Evolutionary conservation across 495 filamentous ascomycete genomes (phyloP).

Genomic region (Hypoxylon perforatum): DNA sequence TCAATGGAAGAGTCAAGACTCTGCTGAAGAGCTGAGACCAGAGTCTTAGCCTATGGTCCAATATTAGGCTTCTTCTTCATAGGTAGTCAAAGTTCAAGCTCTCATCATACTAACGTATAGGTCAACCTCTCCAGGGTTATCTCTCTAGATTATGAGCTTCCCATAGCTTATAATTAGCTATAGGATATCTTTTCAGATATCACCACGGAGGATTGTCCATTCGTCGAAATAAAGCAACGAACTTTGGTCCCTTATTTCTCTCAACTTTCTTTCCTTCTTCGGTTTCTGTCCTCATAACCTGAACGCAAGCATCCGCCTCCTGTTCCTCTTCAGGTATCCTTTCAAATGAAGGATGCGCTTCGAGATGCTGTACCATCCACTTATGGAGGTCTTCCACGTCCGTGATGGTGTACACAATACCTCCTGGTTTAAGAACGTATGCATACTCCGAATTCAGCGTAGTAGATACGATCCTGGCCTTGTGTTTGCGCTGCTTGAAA

Average conservation of each 20-base stretch:
- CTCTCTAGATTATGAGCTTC: too few species aligned
- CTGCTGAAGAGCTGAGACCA: too few species aligned
- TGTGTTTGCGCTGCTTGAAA: slow-evolving; percentile 97
- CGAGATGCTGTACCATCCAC: slow-evolving; percentile 92
- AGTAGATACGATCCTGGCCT: slow-evolving; percentile 90
- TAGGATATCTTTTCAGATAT: not conserved
- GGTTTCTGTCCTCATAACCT: slow-evolving; percentile 84
- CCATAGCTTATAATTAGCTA: not conserved
- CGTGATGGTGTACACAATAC: slow-evolving; percentile 93
- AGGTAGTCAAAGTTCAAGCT: too few species aligned
- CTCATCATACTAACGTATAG: too few species aligned
- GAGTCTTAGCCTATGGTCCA: too few species aligned
- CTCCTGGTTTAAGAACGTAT: slow-evolving; percentile 83
- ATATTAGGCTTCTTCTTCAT: too few species aligned
- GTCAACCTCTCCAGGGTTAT: too few species aligned
- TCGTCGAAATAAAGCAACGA: slow-evolving; percentile 85
- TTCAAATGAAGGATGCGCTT: slow-evolving; percentile 74
- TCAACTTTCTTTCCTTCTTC: slow-evolving; percentile 98
- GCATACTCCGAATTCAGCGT: slow-evolving; percentile 93
- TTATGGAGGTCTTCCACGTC: slow-evolving; percentile 93
- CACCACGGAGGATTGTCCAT: slow-evolving; percentile 81
- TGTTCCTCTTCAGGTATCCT: slow-evolving; percentile 72
- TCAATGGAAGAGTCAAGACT: too few species aligned
- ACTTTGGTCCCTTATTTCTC: slow-evolving; percentile 88
- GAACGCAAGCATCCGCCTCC: slow-evolving; percentile 78